Conservation (phyloP, 768 basidiomycete species). For the Hypholoma fasciculare region DNA sequence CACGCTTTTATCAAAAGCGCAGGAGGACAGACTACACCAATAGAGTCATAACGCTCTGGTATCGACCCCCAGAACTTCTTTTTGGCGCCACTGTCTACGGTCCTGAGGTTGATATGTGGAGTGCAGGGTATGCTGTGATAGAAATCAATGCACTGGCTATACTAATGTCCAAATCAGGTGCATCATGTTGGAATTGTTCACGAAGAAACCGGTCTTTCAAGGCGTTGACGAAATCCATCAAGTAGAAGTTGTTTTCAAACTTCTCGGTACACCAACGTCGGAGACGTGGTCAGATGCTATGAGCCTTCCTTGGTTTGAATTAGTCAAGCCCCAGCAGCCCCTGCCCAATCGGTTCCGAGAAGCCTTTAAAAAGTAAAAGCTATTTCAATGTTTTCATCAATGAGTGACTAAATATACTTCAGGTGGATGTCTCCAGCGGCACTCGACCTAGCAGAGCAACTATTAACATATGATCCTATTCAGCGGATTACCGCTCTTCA, state of each 20-base stretch:
- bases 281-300: conserved; percentile 82
- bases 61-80: conserved; percentile 92
- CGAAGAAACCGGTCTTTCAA: conserved; percentile 96
- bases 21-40: conserved; percentile 96
- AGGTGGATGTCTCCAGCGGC: conserved; percentile 89
- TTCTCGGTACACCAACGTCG: conserved; percentile 85
- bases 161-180: conserved; percentile 52
- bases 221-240: conserved; percentile 98
- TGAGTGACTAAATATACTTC: conserved; percentile 2
- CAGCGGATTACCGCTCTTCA: conserved; percentile 75
- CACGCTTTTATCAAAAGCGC: conserved; percentile 93
- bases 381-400: not conserved
- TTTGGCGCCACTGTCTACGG: conserved; percentile 97
- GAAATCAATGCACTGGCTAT: too few relatives aligned
- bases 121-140: conserved; percentile 74
- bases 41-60: conserved; percentile 98
- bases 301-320: conserved; percentile 95
- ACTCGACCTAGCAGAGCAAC: conserved; percentile 81
- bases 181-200: conserved; percentile 97
- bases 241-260: conserved; percentile 87
- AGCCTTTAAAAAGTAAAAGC: conserved; percentile 76
- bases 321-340: conserved; percentile 86
- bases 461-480: conserved; percentile 81
- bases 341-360: conserved; percentile 79
- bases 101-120: conserved; percentile 99